phyloP scores from a whole-genome alignment of 2,329 filamentous ascomycete genomes.

The Arthrobotrys musiformis region DNA sequence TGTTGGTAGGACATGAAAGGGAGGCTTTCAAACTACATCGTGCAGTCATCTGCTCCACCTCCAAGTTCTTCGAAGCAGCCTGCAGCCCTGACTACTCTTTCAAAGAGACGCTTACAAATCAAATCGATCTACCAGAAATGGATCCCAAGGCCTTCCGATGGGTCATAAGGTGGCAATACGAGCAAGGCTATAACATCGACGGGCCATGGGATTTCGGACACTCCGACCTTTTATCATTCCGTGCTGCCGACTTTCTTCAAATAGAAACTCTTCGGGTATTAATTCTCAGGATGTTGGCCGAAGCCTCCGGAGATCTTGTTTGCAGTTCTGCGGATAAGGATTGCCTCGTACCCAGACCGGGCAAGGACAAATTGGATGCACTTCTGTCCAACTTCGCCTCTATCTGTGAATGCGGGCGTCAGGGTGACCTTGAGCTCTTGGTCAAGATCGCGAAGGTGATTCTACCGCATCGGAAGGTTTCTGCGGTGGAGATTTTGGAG shows the following conservation, averaged over 20 bases:
- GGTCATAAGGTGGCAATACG: neutral
- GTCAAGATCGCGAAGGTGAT: neutral
- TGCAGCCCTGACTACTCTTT: neutral
- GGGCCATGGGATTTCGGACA: neutral
- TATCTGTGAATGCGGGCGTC: neutral
- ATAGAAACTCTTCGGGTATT: neutral
- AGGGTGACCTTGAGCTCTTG: neutral
- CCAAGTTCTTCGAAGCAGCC: slow-evolving; percentile 2
- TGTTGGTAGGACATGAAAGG: slow-evolving; percentile 6
- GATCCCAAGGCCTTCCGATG: neutral
- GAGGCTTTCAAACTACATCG: neutral
- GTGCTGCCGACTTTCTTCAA: neutral
- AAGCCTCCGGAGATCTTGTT: neutral
- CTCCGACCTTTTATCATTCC: neutral
- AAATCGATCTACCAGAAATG: neutral
- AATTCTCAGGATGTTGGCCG: too few species aligned
- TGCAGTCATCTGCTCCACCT: neutral
- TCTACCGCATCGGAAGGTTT: neutral
- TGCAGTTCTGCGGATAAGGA: neutral
- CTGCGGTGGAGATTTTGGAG: neutral
- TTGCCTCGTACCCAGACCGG: neutral
- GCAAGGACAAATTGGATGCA: neutral
- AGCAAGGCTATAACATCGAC: neutral
- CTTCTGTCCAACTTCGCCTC: neutral
- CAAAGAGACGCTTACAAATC: neutral